Conservation (phyloP, 768 basidiomycete species). For the Trametes elegans region DNA sequence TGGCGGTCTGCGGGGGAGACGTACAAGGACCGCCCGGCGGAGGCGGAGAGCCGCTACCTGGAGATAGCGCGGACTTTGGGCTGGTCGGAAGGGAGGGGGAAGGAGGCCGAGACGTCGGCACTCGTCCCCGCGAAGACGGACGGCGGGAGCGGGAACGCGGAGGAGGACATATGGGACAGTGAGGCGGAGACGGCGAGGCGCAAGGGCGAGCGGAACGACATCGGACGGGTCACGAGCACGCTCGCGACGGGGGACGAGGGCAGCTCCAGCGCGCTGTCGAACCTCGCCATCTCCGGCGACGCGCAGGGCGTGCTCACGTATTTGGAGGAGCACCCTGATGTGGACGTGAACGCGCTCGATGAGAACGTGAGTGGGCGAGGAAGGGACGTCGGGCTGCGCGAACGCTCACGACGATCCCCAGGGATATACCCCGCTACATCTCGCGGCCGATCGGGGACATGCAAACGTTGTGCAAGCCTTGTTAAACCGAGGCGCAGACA, state of each 20-base stretch:
- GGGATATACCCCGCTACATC: constrained; percentile 88
- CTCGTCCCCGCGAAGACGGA: too few relatives aligned
- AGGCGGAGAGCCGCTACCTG: constrained; percentile 65
- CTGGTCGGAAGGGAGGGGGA: constrained; percentile 50
- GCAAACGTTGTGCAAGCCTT: constrained; percentile 54
- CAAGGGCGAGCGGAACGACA: constrained; percentile 35
- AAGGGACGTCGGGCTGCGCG: not conserved
- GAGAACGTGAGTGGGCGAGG: constrained; percentile 57
- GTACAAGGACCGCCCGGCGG: constrained; percentile 40
- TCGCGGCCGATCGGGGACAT: constrained; percentile 83
- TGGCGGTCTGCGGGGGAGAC: constrained; percentile 57
- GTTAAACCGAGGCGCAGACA: constrained; percentile 63
- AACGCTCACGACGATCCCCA: constrained; percentile 31
- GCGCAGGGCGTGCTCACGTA: constrained; percentile 42
- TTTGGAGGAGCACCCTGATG: constrained; percentile 39
- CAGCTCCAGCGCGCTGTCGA: constrained; percentile 50
- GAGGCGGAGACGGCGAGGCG: constrained; percentile 26
- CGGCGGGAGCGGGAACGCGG: constrained; percentile 27
- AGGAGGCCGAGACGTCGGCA: constrained; percentile 8
- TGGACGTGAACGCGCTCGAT: constrained; percentile 60
- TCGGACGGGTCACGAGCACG: constrained; percentile 65
- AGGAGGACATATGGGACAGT: constrained; percentile 43
- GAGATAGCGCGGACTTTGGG: constrained; percentile 67
- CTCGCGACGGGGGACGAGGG: constrained; percentile 39
- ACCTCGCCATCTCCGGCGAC: constrained; percentile 60